Evolutionary conservation across 2,329 filamentous ascomycete genomes (phyloP).

Genomic region (Fusarium sp.): DNA sequence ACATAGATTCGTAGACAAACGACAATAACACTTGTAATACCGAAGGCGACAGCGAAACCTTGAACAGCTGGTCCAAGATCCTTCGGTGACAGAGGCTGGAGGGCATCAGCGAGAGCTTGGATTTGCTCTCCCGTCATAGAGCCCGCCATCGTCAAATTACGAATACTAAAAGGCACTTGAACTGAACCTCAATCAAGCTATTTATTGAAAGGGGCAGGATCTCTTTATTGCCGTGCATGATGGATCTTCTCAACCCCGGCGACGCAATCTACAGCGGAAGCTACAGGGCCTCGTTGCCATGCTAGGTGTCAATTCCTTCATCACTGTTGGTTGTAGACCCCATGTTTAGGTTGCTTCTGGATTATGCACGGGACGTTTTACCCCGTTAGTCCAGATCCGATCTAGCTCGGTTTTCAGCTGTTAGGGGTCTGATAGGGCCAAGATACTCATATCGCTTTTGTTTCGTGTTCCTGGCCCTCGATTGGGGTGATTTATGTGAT

Average conservation of each 20-base stretch:
- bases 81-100: background rate
- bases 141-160: background rate
- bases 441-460: background rate
- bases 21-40: background rate
- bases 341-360: background rate
- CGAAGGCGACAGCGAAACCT: slow-evolving; percentile 5
- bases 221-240: background rate
- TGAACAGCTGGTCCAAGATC: slow-evolving; percentile 3
- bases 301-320: background rate
- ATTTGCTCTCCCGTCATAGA: slow-evolving; percentile 19
- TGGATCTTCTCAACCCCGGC: background rate
- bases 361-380: background rate
- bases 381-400: background rate
- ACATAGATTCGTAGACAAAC: slow-evolving; percentile 13
- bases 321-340: background rate
- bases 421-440: background rate
- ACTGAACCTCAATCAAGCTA: accelerated
- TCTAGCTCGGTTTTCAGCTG: background rate
- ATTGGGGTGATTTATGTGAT: background rate
- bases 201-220: background rate
- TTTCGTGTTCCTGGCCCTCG: background rate
- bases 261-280: too few relatives aligned
- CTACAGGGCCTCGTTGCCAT: background rate
- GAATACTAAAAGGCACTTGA: background rate
- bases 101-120: background rate